Evolutionary conservation across 495 filamentous ascomycete species (phyloP).

Genomic region (Chlorociboria aeruginascens): DNA sequence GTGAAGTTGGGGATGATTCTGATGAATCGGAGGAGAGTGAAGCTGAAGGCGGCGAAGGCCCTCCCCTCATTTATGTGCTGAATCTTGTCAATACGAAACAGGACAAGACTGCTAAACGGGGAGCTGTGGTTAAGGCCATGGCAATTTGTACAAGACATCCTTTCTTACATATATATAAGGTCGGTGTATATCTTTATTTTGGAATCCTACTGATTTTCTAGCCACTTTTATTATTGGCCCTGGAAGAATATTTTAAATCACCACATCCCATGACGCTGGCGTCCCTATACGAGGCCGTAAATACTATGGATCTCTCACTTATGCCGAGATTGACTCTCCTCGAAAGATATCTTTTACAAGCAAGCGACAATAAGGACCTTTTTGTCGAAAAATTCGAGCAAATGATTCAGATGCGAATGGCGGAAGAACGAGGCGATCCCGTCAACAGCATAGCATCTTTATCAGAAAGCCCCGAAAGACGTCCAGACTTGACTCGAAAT

Average conservation of each 20-base stretch:
- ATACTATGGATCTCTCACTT: conserved; percentile 89
- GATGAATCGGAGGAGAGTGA: conserved; percentile 48
- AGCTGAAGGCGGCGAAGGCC: conserved; percentile 57
- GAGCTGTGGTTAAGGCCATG: conserved; percentile 96
- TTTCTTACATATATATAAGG: conserved; percentile 99
- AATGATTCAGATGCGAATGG: conserved; percentile 63
- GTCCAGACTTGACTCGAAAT: conserved; percentile 36
- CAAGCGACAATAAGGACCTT: conserved; percentile 87
- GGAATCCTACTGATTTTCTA: conserved; percentile 21
- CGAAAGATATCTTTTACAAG: conserved; percentile 76
- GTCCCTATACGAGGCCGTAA: conserved; percentile 81
- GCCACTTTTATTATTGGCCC: conserved; percentile 85
- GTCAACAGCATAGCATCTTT: conserved; percentile 30
- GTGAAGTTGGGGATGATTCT: conserved; percentile 33
- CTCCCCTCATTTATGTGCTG: conserved; percentile 93
- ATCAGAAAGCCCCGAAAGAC: conserved; percentile 33
- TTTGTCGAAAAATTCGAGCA: conserved; percentile 96
- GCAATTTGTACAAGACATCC: conserved; percentile 98
- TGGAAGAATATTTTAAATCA: conserved; percentile 95
- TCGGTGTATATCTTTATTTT: conserved; percentile 22
- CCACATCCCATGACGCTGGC: conserved; percentile 84
- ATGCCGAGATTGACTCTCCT: conserved; percentile 80
- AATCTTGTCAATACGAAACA: conserved; percentile 98
- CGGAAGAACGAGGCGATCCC: conserved; percentile 34
- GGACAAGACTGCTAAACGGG: conserved; percentile 81